Conservation (phyloP, 2,329 filamentous ascomycete species). For the Emydomyces testavorans region DNA sequence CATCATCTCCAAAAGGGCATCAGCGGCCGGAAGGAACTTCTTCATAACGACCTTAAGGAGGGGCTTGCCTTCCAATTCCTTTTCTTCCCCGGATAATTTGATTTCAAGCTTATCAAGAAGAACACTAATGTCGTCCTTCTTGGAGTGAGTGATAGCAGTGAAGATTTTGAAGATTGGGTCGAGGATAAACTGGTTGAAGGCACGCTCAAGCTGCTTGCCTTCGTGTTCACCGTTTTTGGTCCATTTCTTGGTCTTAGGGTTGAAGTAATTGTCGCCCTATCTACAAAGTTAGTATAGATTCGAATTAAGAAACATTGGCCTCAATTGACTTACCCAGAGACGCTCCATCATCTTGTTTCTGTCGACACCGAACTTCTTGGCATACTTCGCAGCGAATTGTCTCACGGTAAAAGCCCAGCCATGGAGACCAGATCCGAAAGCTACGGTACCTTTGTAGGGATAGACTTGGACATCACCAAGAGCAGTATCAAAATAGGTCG, state of each 20-base stretch:
- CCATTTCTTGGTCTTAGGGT: slow-evolving; percentile 99
- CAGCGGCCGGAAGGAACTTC: slow-evolving; percentile 96
- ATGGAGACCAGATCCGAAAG: slow-evolving; percentile 98
- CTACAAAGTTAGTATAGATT: slow-evolving; percentile 5
- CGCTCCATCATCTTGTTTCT: slow-evolving; percentile 99
- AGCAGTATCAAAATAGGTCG: slow-evolving; percentile 93
- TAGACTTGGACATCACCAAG: slow-evolving; percentile 98
- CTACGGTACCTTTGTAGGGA: slow-evolving; percentile 93
- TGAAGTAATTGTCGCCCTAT: slow-evolving; percentile 96
- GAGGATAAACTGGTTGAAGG: slow-evolving; percentile 99
- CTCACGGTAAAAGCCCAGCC: slow-evolving; percentile 99
- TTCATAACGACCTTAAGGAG: slow-evolving; percentile 97
- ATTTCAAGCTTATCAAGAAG: slow-evolving; percentile 90
- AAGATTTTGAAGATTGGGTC: slow-evolving; percentile 99
- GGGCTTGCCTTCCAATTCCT: slow-evolving; percentile 90
- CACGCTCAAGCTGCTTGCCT: slow-evolving; percentile 86
- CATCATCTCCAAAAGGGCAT: slow-evolving; percentile 99
- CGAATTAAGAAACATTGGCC: background rate
- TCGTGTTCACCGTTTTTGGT: slow-evolving; percentile 74
- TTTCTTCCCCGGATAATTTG: slow-evolving; percentile 78
- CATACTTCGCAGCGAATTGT: slow-evolving; percentile 90
- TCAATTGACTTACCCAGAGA: slow-evolving; percentile 63
- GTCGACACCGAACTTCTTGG: slow-evolving; percentile 99
- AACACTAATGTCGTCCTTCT: slow-evolving; percentile 76
- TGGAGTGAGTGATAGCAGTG: slow-evolving; percentile 92